Conservation (phyloP, 495 filamentous ascomycete genomes). For the Podospora pseudoanserina region DNA sequence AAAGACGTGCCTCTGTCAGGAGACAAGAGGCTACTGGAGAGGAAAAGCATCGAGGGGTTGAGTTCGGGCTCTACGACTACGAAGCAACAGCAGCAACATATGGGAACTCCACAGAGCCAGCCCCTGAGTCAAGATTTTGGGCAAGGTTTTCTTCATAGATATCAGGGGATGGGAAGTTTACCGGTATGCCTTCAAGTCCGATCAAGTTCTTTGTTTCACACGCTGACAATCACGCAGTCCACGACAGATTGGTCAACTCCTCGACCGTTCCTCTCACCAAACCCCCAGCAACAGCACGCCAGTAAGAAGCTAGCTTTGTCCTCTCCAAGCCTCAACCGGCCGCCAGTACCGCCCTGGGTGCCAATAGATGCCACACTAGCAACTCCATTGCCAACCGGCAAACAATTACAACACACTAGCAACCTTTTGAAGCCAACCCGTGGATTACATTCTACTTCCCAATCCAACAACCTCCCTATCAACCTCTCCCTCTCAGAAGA, state of each 20-base stretch:
- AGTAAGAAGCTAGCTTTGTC: conserved; percentile 29
- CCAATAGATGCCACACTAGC: conserved; percentile 18
- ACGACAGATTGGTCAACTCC: conserved; percentile 28
- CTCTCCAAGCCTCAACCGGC: conserved; percentile 21
- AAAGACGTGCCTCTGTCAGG: conserved; percentile 62
- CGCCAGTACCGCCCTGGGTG: conserved; percentile 30
- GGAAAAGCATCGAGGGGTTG: conserved; percentile 9
- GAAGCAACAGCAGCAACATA: conserved; percentile 14
- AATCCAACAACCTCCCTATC: conserved; percentile 49
- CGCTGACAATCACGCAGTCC: background rate
- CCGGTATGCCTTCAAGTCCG: conserved; percentile 22
- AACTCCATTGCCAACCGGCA: conserved; percentile 14
- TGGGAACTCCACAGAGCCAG: conserved; percentile 8
- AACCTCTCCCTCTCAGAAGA: conserved; percentile 74
- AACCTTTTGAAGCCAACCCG: conserved; percentile 10
- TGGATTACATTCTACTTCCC: conserved; percentile 9
- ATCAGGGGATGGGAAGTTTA: conserved; percentile 32
- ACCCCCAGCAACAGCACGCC: conserved; percentile 20
- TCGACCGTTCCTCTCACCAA: conserved; percentile 18
- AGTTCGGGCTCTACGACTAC: background rate
- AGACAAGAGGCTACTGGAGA: conserved; percentile 36
- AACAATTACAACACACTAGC: conserved; percentile 12
- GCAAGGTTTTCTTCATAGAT: conserved; percentile 34
- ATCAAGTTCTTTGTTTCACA: background rate
- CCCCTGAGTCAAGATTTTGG: conserved; percentile 23